Base-by-base conservation (phyloP, 805 yeast species). In the Jamesozyma spencerorum region DNA sequence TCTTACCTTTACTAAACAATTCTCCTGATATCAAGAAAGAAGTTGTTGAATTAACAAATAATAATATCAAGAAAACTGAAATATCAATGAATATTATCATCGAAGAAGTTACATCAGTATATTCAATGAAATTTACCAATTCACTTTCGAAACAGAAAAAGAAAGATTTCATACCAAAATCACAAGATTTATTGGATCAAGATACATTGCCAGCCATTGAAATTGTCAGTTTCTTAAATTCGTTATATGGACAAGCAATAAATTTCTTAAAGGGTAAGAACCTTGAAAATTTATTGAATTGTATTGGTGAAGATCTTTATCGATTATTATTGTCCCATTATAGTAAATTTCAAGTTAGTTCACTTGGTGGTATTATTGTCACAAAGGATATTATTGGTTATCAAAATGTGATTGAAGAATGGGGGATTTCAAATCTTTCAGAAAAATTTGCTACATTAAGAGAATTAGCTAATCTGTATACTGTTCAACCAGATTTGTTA, bases 351-450 rank as follows among this genome's bases (percentile, higher is more conserved):
- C 77, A 75, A 31, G 85, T 88, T 47, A 83, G 77, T 50, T 77
- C 86, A 1, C 75, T 79, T 5, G 97, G 97, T 39, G 95, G 95
- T 24, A 70, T 81, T 45, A 75, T 82, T 12, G 72, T 85, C 12
- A 84, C 94, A 0, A 83, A 81, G 51, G 97, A 88, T 61, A 77
- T 84, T 6, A 81, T 83, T 30, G 74, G 83, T 35, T 85, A 81
- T 54, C 90, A 85, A 57, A 68, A 74, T 13, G 68, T 74, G 12
- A 70, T 83, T 33, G 85, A 79, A 41, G 70, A 69, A 33, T 85
- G 92, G 90, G 64, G 68, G 6, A 68, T 82, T 13, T 69, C 71
- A 2, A 77, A 73, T 32, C 62, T 85, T 22, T 65, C 77, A 3
- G 83, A 78, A 27, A 71, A 72, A 42, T 81, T 84, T 63, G 77